phyloP scores from a whole-genome alignment of 164 flowering plant species.

The Magnolia officinalis region DNA sequence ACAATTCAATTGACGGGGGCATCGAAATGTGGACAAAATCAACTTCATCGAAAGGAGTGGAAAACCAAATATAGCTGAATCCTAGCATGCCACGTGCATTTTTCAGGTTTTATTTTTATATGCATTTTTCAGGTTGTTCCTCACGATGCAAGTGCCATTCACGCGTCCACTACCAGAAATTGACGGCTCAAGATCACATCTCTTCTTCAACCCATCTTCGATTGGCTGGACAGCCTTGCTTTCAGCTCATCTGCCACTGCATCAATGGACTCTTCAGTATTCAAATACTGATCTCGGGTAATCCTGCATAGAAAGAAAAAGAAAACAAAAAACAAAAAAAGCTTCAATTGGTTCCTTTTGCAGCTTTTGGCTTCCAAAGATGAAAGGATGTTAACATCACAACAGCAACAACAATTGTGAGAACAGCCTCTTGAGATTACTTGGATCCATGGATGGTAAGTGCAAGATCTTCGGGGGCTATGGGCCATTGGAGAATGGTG shows the following conservation, averaged over 20 bases:
- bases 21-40: too few species aligned
- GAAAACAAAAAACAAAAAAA: not conserved
- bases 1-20: too few species aligned
- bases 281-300: constrained; percentile 61
- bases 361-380: not conserved
- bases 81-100: not conserved
- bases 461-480: constrained; percentile 72
- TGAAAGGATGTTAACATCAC: not conserved
- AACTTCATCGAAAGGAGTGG: too few species aligned
- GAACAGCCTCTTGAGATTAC: constrained; percentile 29
- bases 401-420: not conserved
- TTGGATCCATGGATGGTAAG: constrained; percentile 78
- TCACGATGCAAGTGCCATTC: not conserved
- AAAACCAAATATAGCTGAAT: too few species aligned
- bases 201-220: constrained; percentile 15
- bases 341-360: not conserved
- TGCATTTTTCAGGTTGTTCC: not conserved
- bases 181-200: not conserved
- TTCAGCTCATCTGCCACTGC: constrained; percentile 80
- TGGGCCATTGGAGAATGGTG: too few species aligned
- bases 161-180: not conserved
- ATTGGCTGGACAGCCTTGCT: constrained; percentile 47
- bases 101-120: too few species aligned
- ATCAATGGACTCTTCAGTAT: constrained; percentile 85
- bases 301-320: constrained; percentile 34